Evolutionary conservation across 2,329 filamentous ascomycete species (phyloP).

Genomic region (Fusarium nisikadoi): DNA sequence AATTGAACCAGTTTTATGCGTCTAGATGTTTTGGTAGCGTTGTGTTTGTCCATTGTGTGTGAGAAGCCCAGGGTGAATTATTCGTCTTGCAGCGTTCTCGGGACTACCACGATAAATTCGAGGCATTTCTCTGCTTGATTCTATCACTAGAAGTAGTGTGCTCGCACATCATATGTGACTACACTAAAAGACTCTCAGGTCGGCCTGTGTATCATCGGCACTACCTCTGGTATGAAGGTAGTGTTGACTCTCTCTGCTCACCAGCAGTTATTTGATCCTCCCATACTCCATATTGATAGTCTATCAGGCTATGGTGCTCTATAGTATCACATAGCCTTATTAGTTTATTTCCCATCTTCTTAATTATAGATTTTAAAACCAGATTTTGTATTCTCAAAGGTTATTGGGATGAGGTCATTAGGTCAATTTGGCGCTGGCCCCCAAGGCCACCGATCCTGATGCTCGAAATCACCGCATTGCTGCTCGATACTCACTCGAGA

Average conservation of each 20-base stretch:
- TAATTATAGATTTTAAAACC: slow-evolving; percentile 74
- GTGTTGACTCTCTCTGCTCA: slow-evolving; percentile 58
- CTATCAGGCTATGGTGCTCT: slow-evolving; percentile 91
- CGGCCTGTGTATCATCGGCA: not conserved
- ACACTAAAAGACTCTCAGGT: not conserved
- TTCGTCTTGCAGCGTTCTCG: accelerated
- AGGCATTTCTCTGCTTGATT: not conserved
- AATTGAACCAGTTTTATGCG: accelerated
- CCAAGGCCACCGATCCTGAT: slow-evolving; percentile 67
- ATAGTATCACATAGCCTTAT: slow-evolving; percentile 85
- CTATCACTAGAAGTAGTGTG: not conserved
- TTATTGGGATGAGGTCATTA: slow-evolving; percentile 71
- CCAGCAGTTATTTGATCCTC: slow-evolving; percentile 90
- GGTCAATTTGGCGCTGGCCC: slow-evolving; percentile 83
- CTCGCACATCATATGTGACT: not conserved
- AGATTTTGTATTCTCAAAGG: slow-evolving; percentile 69
- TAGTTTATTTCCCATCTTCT: slow-evolving; percentile 84
- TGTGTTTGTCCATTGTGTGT: accelerated
- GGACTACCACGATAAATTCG: accelerated
- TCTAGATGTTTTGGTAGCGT: accelerated
- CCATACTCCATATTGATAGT: slow-evolving; percentile 97
- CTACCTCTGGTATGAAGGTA: not conserved
- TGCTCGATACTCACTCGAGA: slow-evolving; percentile 90
- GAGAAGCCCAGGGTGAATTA: accelerated
- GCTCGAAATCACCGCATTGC: slow-evolving; percentile 78